These are phyloP conservation scores for Talaromyces sp. DNA, from an alignment of 2,329 filamentous ascomycete genomes.

Conservation along the genomic window DNA sequence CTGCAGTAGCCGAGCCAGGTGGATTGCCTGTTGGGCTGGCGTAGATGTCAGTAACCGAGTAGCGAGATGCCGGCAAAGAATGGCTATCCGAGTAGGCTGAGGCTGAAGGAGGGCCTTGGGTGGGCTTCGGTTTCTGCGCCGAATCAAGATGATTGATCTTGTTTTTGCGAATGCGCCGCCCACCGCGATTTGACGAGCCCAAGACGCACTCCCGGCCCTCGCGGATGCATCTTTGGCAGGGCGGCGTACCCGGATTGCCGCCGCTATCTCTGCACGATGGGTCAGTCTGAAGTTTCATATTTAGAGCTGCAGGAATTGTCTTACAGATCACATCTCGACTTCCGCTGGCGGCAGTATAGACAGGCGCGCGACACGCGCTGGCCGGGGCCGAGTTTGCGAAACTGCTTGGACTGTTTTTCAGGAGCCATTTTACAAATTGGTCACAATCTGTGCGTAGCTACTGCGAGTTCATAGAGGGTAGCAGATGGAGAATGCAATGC, in stretches of 20 bases:
- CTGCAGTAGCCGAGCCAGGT: slow-evolving; percentile 20
- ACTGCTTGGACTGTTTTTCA: slow-evolving; percentile 12
- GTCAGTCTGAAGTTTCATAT: not conserved
- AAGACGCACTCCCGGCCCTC: slow-evolving; percentile 56
- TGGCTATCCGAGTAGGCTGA: slow-evolving; percentile 21
- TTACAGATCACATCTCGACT: slow-evolving; percentile 49
- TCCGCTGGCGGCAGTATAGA: slow-evolving; percentile 45
- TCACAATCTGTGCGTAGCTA: not conserved
- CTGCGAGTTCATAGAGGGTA: not conserved
- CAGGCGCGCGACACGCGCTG: slow-evolving; percentile 45
- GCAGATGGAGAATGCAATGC: not conserved
- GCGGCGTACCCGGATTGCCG: slow-evolving; percentile 46
- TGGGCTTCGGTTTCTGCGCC: slow-evolving; percentile 19
- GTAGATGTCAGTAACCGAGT: slow-evolving; percentile 30
- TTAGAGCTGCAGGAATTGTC: not conserved
- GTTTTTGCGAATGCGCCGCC: slow-evolving; percentile 53
- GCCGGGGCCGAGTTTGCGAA: slow-evolving; percentile 22
- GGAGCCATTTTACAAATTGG: slow-evolving; percentile 6
- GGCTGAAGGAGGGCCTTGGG: slow-evolving; percentile 20
- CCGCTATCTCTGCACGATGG: slow-evolving; percentile 33
- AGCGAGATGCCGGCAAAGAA: slow-evolving; percentile 21
- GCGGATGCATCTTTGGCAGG: slow-evolving; percentile 54
- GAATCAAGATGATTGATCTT: slow-evolving; percentile 30
- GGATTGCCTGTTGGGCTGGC: slow-evolving; percentile 26
- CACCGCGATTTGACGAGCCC: slow-evolving; percentile 55